Evolutionary conservation across 805 yeast genomes (phyloP), one percentile per base, ranked within the genome.

Genomic region (Maudiozyma serrabonitensis): DNA sequence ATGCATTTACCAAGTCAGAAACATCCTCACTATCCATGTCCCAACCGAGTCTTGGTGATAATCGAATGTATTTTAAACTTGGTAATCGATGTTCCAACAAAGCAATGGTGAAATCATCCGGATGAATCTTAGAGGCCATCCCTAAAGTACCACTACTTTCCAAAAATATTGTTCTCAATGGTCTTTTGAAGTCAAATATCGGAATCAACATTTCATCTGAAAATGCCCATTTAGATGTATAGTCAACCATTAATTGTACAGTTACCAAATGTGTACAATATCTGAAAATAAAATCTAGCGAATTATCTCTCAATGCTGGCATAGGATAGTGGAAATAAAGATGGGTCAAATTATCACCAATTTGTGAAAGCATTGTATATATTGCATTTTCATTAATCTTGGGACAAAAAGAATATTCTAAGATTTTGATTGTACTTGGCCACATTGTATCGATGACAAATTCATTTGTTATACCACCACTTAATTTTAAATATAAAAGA

Each of bases 381-480:
- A 90, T 71, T 0, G 95, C 80, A 45, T 71, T 74, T 25, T 84
- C 85, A 41, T 76, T 76, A 18, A 91, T 70, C 46, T 76, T 72
- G 0, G 98, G 97, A 68, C 98, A 91, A 64, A 87, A 95, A 0
- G 95, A 84, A 59, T 91, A 75, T 55, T 87, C 90, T 45, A 91
- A 68, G 19, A 78, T 76, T 2, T 78, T 79, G 40, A 91, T 81
- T 1, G 90, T 77, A 1, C 61, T 43, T 0, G 98, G 98, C 61
- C 93, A 82, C n/a, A 68, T 62, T 1, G 93, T 80, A 32, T 75
- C 75, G 41, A 75, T 69, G 13, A 93, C 71, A 64, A 91, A 91
- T 43, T 80, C 84, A 59, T 89, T 85, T 1, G 95, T 79, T 3
- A 91, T 80, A 3, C 97, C 96, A 2, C 99, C 99, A 43, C 95